Base-by-base conservation (phyloP, 2,329 filamentous ascomycete species). In the Aspergillus caelatus region DNA sequence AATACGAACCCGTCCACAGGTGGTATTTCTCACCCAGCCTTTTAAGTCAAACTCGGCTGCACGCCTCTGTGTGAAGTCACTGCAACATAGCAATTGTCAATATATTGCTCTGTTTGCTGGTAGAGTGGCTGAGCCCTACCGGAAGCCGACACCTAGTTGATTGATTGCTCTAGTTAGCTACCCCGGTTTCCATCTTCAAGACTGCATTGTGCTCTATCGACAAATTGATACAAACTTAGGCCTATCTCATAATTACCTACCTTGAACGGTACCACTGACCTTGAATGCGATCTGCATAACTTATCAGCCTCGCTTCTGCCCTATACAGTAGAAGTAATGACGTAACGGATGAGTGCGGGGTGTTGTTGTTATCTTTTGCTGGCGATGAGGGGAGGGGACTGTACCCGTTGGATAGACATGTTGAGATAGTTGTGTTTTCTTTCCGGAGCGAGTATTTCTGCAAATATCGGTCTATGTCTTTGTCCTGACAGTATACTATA, bases 201-300 rank as follows among this genome's bases (percentile, higher is more conserved):
- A 2, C 16, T 5, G 9, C 16, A n/a, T 12, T 34, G 16, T 5
- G 9, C 14, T 48, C 45, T 14, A 16, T 16, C 1, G 3, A 28
- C 14, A 8, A 16, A 16, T 5, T 41, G 45, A 36, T 36, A 36
- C 34, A 48, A 16, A 12, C 6, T 7, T 48, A 48, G 45, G 19
- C 3, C 28, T 10, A 30, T 50, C 16, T 16, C 14, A 3, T 8
- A 2, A 23, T 36, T 16, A 68, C 79, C 65, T 78, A 89, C 90
- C 90, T 84, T 93, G 90, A 14, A 93, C 90, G 45, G 83, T 83
- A 60, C 89, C 90, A 70, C 91, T 87, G 62, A 88, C 89, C 66
- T 73, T 76, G 68, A 79, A 80, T 54, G 75, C 74, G 64, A 79
- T 68, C 78, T 80, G 65, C 14, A 19, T 58, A 26, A 11, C 50